A percentile compares a stretch with the other conserved stretches of the same genome.
Conservation (phyloP, 192 early-diverging fungal genomes). For the Kickxella alabastrina region DNA sequence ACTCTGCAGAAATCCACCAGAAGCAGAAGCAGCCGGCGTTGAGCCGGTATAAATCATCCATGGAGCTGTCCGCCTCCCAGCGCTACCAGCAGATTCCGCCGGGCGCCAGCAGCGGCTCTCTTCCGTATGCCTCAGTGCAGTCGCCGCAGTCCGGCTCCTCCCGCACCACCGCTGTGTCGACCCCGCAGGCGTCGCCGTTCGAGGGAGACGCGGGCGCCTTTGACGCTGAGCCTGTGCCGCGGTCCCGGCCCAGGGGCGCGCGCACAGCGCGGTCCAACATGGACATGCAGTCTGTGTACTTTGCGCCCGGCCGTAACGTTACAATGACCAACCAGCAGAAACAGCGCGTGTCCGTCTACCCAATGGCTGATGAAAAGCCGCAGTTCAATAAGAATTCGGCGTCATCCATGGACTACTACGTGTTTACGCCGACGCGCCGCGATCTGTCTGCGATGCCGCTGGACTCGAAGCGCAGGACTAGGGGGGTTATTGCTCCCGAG, state of each 20-base stretch:
- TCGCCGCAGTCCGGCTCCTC: constrained; percentile 7
- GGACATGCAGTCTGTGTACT: constrained; percentile 49
- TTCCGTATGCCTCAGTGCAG: constrained; percentile 13
- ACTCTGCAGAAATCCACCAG: neutral
- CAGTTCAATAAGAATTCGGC: constrained; percentile 38
- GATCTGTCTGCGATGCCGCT: constrained; percentile 19
- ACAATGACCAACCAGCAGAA: constrained; percentile 41
- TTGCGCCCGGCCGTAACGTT: constrained; percentile 49
- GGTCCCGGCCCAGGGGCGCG: constrained; percentile 25
- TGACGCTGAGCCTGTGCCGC: constrained; percentile 1
- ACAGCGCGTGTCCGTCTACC: constrained; percentile 23
- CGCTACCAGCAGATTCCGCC: constrained; percentile 2
- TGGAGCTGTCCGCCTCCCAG: constrained; percentile 31
- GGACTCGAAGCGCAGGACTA: constrained; percentile 18
- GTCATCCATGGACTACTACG: constrained; percentile 47
- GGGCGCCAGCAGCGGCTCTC: neutral
- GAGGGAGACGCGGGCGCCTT: neutral
- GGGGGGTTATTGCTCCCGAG: constrained; percentile 22
- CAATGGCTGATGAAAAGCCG: neutral
- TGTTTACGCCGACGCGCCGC: constrained; percentile 31
- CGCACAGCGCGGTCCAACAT: constrained; percentile 22
- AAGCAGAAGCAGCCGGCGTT: neutral
- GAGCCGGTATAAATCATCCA: constrained; percentile 21
- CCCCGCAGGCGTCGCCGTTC: constrained; percentile 11
- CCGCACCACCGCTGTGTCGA: constrained; percentile 12